phyloP scores from a whole-genome alignment of 192 early-diverging fungal genomes.

The Mortierella claussenii region DNA sequence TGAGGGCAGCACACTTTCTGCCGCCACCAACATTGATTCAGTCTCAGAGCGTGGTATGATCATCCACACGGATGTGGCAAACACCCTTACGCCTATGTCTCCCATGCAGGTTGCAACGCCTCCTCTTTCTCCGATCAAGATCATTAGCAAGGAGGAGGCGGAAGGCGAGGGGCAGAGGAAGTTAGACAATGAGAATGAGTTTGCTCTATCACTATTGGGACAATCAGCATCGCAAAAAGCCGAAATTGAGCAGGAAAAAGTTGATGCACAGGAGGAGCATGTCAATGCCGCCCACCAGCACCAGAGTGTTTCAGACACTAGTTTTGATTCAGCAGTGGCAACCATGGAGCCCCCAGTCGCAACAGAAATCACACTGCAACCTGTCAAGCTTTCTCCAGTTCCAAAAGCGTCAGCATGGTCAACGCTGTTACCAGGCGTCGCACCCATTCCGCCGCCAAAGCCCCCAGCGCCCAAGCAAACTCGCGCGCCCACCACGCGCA shows the following conservation, averaged over 20 bases:
- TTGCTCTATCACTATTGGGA: background rate
- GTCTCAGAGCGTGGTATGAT: too few species aligned
- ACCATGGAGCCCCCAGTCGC: background rate
- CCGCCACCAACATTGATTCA: too few species aligned
- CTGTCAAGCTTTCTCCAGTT: background rate
- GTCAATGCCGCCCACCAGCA: background rate
- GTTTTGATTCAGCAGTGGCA: background rate
- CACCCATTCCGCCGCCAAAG: slow-evolving; percentile 30
- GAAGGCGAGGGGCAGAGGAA: background rate
- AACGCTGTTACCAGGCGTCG: slow-evolving; percentile 38
- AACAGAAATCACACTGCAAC: too few species aligned
- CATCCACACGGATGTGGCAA: background rate
- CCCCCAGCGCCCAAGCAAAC: background rate
- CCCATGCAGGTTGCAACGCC: slow-evolving; percentile 34
- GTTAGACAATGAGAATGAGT: background rate
- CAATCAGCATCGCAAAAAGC: background rate
- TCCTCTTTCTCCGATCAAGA: slow-evolving; percentile 23
- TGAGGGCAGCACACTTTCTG: background rate
- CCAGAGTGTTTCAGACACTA: background rate
- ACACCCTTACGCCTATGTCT: slow-evolving; percentile 12
- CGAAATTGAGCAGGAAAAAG: background rate
- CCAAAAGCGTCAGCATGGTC: slow-evolving; percentile 44
- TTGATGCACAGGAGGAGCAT: background rate
- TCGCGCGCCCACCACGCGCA: slow-evolving; percentile 7
- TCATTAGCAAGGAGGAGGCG: background rate